A percentile compares a stretch with the other conserved stretches of the same genome.
Evolutionary conservation across 345 rosid genomes (phyloP).

Genomic region (Dimocarpus longan): DNA sequence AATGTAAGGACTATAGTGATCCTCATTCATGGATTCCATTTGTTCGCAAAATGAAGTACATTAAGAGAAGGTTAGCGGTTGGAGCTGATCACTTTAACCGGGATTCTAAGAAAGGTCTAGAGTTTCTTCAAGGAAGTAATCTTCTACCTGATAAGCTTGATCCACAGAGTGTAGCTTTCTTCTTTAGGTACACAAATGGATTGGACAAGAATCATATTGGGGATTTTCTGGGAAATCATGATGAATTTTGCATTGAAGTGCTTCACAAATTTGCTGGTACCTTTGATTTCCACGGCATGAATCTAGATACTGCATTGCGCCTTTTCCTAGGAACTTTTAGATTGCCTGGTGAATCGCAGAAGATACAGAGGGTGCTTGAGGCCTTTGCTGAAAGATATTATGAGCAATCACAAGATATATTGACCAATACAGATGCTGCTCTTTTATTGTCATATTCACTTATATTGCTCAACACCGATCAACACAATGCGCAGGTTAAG

Average conservation of each 20-base stretch:
- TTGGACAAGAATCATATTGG: slow-evolving; percentile 71
- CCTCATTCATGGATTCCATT: slow-evolving; percentile 64
- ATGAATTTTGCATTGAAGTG: slow-evolving; percentile 72
- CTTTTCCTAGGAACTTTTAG: slow-evolving; percentile 75
- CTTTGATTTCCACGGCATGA: slow-evolving; percentile 69
- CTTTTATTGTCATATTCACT: slow-evolving; percentile 74
- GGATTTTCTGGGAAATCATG: slow-evolving; percentile 75
- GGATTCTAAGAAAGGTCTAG: slow-evolving; percentile 68
- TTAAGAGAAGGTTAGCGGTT: slow-evolving; percentile 59
- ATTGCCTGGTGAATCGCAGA: slow-evolving; percentile 83
- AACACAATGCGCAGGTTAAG: slow-evolving; percentile 71
- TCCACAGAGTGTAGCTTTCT: slow-evolving; percentile 65
- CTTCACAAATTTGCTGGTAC: slow-evolving; percentile 74
- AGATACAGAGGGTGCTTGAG: slow-evolving; percentile 79
- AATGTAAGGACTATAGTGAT: slow-evolving; percentile 56
- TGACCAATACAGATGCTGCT: slow-evolving; percentile 65
- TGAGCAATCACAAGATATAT: slow-evolving; percentile 69
- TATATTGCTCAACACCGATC: slow-evolving; percentile 78
- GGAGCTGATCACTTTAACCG: slow-evolving; percentile 77
- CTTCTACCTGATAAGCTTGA: slow-evolving; percentile 70
- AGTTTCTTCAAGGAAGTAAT: slow-evolving; percentile 66
- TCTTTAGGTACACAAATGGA: slow-evolving; percentile 74
- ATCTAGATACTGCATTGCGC: slow-evolving; percentile 69
- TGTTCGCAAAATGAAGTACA: slow-evolving; percentile 52
- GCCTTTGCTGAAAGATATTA: slow-evolving; percentile 83